Base-by-base conservation (phyloP, 1,139 yeast species). In the Zygosaccharomyces pseudobailii region DNA sequence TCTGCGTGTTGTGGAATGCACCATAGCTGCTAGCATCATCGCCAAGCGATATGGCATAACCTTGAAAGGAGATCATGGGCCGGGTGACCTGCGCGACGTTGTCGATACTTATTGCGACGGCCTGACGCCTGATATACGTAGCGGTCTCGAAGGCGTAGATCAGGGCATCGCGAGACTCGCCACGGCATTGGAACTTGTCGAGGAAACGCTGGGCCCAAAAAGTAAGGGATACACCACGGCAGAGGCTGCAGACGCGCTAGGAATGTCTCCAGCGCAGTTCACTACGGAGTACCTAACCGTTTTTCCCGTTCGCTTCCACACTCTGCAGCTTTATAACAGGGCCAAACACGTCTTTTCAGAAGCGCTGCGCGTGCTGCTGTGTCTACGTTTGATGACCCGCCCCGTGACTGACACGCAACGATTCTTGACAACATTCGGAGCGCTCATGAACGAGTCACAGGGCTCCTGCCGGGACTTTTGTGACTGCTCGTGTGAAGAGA, bases 1-100 rank as follows among this genome's bases (percentile, higher is more conserved):
- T 61, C 70, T 84, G 58, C 72, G 90, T 42, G 88, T 81, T 4
- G 87, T 82, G 20, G 89, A 83, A 59, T 82, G 80, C 48, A 80
- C 83, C 1, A 68, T 80, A 21, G 85, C 85, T 4, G 80, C 87
- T 3, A 80, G 78, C 46, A 63, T 79, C 9, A 66, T 83, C 54
- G 85, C 84, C 13, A 63, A 70, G 42, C 71, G 70, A 52, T 71
- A 73, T 42, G 73, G 72, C 7, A 65, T 82, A 45, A 57, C 60
- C 2, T 65, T 79, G 31, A 71, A 68, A 1, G 82, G 80, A 6
- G 81, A 80, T 57, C 69, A 80, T 41, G 68, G 69, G 20, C 76
- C 79, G 33, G 87, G 86, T n/a, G 80, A 85, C 21, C 71, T 84
- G 53, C 72, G 87, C 51, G 87, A 86, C 10, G 78, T 82, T 30